Percentiles rank a stretch among this genome's conserved stretches.
Evolutionary conservation across 1,284 basidiomycete species (phyloP).

Genomic region (Taiwanofungus camphoratus): DNA sequence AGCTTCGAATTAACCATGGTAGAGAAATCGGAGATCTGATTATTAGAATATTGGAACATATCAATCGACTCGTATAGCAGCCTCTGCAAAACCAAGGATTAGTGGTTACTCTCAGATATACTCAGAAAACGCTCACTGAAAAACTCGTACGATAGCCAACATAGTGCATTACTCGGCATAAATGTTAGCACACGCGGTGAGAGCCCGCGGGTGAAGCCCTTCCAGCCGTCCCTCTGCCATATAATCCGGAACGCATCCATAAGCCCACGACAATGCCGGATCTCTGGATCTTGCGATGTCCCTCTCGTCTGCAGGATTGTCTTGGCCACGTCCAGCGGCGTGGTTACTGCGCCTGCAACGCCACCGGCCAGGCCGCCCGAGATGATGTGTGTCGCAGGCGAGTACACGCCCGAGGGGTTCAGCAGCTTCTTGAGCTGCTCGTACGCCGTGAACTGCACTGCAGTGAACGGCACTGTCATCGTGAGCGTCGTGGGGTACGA

Average conservation of each 20-base stretch:
- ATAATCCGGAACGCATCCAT: slow-evolving; percentile 87
- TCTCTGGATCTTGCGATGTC: slow-evolving; percentile 74
- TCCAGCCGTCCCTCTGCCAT: slow-evolving; percentile 77
- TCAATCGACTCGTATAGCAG: slow-evolving; percentile 49
- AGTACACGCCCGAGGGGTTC: slow-evolving; percentile 86
- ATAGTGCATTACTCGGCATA: slow-evolving; percentile 96
- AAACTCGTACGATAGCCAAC: slow-evolving; percentile 96
- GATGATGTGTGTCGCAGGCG: slow-evolving; percentile 85
- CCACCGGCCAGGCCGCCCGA: slow-evolving; percentile 92
- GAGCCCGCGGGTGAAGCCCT: slow-evolving; percentile 85
- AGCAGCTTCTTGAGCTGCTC: slow-evolving; percentile 87
- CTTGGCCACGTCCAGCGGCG: slow-evolving; percentile 98
- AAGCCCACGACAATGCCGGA: slow-evolving; percentile 84
- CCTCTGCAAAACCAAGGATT: slow-evolving; percentile 41
- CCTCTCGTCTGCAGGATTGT: slow-evolving; percentile 95
- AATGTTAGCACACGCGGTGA: slow-evolving; percentile 91
- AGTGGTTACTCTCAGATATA: slow-evolving; percentile 4
- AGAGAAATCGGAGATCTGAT: no score
- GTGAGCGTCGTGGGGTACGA: slow-evolving; percentile 97
- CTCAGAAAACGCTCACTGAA: slow-evolving; percentile 71
- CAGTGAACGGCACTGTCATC: slow-evolving; percentile 97
- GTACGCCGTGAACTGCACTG: slow-evolving; percentile 96
- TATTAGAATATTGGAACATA: no score
- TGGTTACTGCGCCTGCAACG: slow-evolving; percentile 93
- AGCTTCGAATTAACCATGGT: no score